Evolutionary conservation across 106 monocot genomes (phyloP).

Genomic region (Dendrobium officinale): DNA sequence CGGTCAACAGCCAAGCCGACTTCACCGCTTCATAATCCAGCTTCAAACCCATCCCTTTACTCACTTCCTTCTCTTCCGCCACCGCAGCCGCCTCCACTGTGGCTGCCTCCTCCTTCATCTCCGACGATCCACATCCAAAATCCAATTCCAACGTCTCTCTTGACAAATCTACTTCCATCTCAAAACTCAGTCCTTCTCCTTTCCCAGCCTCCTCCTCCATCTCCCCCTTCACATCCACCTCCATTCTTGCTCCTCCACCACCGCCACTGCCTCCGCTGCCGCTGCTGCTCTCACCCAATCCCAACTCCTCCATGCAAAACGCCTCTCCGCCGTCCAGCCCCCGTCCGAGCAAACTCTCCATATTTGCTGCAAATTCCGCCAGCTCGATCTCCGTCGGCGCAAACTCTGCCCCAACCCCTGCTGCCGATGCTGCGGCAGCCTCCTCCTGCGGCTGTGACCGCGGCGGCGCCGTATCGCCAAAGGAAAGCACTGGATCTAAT

Average conservation of each 20-base stretch:
- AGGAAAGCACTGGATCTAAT: constrained; percentile 48
- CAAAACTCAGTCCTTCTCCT: background rate
- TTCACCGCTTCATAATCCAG: constrained; percentile 70
- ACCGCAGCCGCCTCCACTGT: background rate
- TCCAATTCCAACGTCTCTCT: constrained; percentile 52
- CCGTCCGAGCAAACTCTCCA: constrained; percentile 69
- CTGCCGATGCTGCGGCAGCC: background rate
- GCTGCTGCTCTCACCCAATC: constrained; percentile 9
- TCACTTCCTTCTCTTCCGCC: background rate
- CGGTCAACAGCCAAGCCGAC: constrained; percentile 37
- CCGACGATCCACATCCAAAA: constrained; percentile 30
- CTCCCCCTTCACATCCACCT: constrained; percentile 21
- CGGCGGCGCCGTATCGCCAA: constrained; percentile 16
- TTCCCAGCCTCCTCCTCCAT: background rate
- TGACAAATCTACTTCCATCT: constrained; percentile 20
- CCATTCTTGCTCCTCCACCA: too few relatives aligned
- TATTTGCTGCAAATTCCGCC: constrained; percentile 76
- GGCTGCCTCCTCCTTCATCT: background rate
- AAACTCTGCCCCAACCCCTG: constrained; percentile 4
- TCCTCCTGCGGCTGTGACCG: background rate
- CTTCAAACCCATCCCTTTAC: constrained; percentile 25
- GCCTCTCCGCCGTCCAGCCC: constrained; percentile 37
- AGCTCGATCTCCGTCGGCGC: constrained; percentile 49
- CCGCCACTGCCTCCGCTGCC: constrained; percentile 1
- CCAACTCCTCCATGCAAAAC: constrained; percentile 61